Percentiles rank a stretch among this genome's conserved stretches.
These are phyloP conservation scores for Arxiozyma heterogenica DNA, from an alignment of 1,139 yeast genomes.

Conservation along the genomic window DNA sequence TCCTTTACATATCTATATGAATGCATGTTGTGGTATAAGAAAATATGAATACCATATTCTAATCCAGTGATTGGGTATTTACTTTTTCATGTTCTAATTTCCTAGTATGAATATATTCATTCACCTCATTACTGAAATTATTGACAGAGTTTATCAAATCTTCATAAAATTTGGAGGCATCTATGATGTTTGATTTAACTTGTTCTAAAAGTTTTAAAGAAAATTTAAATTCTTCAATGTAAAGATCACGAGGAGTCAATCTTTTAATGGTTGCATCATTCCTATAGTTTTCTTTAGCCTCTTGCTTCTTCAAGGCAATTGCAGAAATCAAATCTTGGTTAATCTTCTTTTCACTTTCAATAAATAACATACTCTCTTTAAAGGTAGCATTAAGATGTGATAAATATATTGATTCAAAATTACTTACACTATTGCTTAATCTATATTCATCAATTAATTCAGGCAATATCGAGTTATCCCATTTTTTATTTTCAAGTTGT, in stretches of 20 bases:
- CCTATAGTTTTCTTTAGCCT: neutral
- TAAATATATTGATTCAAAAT: constrained; percentile 34
- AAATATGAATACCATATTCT: neutral
- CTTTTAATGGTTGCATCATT: constrained; percentile 8
- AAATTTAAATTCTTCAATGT: constrained; percentile 21
- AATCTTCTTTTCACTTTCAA: constrained; percentile 30
- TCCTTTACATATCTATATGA: neutral
- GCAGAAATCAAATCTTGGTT: constrained; percentile 29
- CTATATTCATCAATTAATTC: constrained; percentile 42
- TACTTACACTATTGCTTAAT: constrained; percentile 15
- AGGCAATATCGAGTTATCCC: constrained; percentile 44
- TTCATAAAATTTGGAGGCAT: constrained; percentile 63
- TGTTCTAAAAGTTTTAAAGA: constrained; percentile 18
- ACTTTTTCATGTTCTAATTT: neutral
- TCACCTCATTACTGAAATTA: constrained; percentile 38
- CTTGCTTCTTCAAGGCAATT: constrained; percentile 19
- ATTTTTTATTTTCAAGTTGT: constrained; percentile 38
- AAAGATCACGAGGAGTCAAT: constrained; percentile 16
- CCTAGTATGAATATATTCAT: constrained; percentile 30
- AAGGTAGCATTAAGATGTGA: constrained; percentile 36
- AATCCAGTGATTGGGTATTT: neutral
- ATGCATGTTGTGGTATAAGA: neutral
- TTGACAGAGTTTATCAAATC: constrained; percentile 48
- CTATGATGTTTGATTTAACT: constrained; percentile 49
- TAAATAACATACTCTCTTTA: constrained; percentile 22